Conservation (phyloP, 495 filamentous ascomycete species). For the Neurospora tetrasperma region DNA sequence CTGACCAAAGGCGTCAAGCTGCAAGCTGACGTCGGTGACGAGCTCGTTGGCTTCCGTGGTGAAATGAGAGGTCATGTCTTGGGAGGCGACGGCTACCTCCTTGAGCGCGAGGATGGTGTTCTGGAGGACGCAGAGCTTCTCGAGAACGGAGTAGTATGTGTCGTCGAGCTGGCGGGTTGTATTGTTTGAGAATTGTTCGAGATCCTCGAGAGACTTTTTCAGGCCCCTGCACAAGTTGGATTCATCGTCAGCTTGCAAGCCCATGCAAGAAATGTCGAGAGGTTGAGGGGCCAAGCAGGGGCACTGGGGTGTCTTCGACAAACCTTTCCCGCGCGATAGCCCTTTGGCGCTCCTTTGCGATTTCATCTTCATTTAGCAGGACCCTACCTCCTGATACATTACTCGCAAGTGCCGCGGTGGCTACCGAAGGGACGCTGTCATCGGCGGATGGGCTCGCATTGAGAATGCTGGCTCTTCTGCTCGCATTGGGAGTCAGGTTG, state of each 20-base stretch:
- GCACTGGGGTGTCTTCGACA: not conserved
- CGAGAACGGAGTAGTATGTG: slow-evolving; percentile 74
- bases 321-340: slow-evolving; percentile 33
- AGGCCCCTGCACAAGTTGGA: slow-evolving; percentile 24
- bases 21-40: slow-evolving; percentile 49
- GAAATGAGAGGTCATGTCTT: slow-evolving; percentile 52
- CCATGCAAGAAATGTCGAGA: not conserved
- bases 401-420: not conserved
- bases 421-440: slow-evolving; percentile 14
- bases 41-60: slow-evolving; percentile 48
- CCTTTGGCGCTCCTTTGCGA: slow-evolving; percentile 32
- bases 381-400: not conserved
- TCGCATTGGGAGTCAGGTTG: slow-evolving; percentile 29
- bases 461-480: slow-evolving; percentile 30
- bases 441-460: slow-evolving; percentile 18
- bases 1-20: slow-evolving; percentile 54
- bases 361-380: slow-evolving; percentile 22
- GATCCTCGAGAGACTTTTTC: slow-evolving; percentile 30
- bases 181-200: slow-evolving; percentile 38
- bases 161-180: slow-evolving; percentile 70
- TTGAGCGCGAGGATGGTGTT: slow-evolving; percentile 58
- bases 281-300: not conserved
- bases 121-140: slow-evolving; percentile 61
- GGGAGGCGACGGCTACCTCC: slow-evolving; percentile 54
- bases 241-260: slow-evolving; percentile 8